Base-by-base conservation (phyloP, 768 basidiomycete genomes). In the Dictyophora rubrovolvata region DNA sequence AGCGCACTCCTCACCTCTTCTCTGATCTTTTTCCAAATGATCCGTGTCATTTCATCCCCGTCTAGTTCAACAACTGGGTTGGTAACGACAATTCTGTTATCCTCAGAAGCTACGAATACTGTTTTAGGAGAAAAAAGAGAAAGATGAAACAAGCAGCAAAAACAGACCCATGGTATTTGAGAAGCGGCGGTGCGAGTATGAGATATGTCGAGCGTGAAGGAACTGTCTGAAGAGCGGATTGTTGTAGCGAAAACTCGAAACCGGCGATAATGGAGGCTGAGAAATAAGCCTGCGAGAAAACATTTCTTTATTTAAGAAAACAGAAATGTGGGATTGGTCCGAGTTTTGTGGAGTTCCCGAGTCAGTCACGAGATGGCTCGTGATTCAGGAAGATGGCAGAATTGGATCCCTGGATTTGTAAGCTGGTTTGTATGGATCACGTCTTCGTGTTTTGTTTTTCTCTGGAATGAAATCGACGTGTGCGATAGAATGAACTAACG, bases 1-100 rank as follows among this genome's bases (percentile, higher is more conserved):
- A 48, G 47, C 54, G 73, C 81, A 61, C 10, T 28, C 28, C 28
- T 28, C 59, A 92, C 93, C 83, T 96, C 92, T 67, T 96, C 89
- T 60, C 90, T 79, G 68, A 94, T 93, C 79, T 93, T 93, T 82
- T 93, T 93, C 93, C 91, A 97, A 70, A 98, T 99, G 68, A 99
- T 96, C 65, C 95, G 79, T 35, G 95, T 99, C 95, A 98, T 98
- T 75, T 99, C 95, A 73, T 96, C 94, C 51, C 93, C 93, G 70
- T 97, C 93, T 55, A 97, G 82, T 74, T 96, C 93, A 52, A 96
- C 93, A 50, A 96, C 82, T 6, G 93, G 93, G 67, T 93, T 93
- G 68, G 80, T 75, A 53, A 93, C 93, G 28, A 78, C 79, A 67
- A 96, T 94, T 70, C 87, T 89, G 17, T 62, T 59, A 49, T 62